Percentiles rank a stretch among this genome's conserved stretches.
Evolutionary conservation across 768 basidiomycete genomes (phyloP).

Genomic region (Lactarius psammicola): DNA sequence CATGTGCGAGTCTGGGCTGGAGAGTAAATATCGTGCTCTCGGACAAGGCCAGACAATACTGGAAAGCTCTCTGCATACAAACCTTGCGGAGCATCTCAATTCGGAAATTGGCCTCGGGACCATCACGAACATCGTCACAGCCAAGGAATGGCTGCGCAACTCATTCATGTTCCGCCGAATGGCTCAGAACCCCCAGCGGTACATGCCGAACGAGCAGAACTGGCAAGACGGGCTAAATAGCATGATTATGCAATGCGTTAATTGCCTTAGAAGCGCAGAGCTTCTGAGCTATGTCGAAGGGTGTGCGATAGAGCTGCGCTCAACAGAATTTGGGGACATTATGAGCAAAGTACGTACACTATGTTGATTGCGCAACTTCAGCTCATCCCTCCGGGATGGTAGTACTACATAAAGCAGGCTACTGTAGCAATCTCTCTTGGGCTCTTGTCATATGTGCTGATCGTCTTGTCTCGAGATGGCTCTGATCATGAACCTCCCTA

Average conservation of each 20-base stretch:
- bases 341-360: conserved; percentile 71
- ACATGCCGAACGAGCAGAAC: conserved; percentile 56
- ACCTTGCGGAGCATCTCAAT: conserved; percentile 88
- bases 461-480: conserved; percentile 51
- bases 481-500: conserved; percentile 57
- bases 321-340: conserved; percentile 78
- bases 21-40: conserved; percentile 67
- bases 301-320: conserved; percentile 44
- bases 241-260: conserved; percentile 66
- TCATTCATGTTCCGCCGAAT: conserved; percentile 89
- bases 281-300: conserved; percentile 50
- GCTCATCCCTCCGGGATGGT: conserved; percentile 46
- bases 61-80: conserved; percentile 81
- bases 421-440: conserved; percentile 12
- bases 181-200: conserved; percentile 77
- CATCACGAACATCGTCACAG: conserved; percentile 64
- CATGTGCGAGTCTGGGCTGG: conserved; percentile 71
- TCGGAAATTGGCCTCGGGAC: conserved; percentile 89
- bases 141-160: conserved; percentile 77
- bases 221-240: conserved; percentile 74
- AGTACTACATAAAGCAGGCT: conserved; percentile 12
- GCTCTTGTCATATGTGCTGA: conserved; percentile 11
- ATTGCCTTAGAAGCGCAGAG: conserved; percentile 56
- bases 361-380: background rate
- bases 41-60: conserved; percentile 71